Evolutionary conservation across 2,329 filamentous ascomycete genomes (phyloP), one percentile per base, ranked within the genome.

Genomic region (Fusarium proliferatum): DNA sequence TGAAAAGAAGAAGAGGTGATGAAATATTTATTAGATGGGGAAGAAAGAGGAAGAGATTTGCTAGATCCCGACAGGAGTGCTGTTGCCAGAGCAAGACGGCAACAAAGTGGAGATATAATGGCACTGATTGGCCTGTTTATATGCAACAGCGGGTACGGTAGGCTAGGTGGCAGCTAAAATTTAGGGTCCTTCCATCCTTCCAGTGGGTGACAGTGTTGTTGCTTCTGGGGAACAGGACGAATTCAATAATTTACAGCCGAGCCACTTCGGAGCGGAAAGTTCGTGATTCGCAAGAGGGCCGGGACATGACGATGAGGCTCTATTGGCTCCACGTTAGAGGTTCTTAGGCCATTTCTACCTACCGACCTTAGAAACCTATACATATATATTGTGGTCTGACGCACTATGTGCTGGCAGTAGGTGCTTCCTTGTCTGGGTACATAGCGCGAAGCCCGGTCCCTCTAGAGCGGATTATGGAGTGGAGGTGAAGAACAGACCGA

Each of bases 21-120:
- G 41, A 70, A 48, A 70, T 69, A 69, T 76, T 71, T 66, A 58
- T 67, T 69, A 55, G 62, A 66, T 43, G 69, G 46, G 61, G 46
- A 60, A 38, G 67, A 52, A 71, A 61, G 64, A 63, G 49, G 58
- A 74, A 73, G 71, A 71, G 72, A 75, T 75, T 75, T 75, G 73
- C 61, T 45, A 72, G 65, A 69, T 68, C 64, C 65, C 55, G 64
- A 69, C 61, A 42, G 61, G 61, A 42, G 52, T 55, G 65, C 51
- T 69, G 67, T 69, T 69, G 67, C 59, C 43, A 52, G 69, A 69
- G 62, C 60, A 62, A 76, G 71, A 49, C 43, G 62, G 63, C 70
- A 75, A 65, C 61, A 65, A 68, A 71, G 71, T 67, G 71, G 71
- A 30, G 45, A 45, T 21, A 9, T 21, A 49, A 30, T 30, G 19